Conservation (phyloP, 257 asterid genomes). For the Scutellaria baicalensis region DNA sequence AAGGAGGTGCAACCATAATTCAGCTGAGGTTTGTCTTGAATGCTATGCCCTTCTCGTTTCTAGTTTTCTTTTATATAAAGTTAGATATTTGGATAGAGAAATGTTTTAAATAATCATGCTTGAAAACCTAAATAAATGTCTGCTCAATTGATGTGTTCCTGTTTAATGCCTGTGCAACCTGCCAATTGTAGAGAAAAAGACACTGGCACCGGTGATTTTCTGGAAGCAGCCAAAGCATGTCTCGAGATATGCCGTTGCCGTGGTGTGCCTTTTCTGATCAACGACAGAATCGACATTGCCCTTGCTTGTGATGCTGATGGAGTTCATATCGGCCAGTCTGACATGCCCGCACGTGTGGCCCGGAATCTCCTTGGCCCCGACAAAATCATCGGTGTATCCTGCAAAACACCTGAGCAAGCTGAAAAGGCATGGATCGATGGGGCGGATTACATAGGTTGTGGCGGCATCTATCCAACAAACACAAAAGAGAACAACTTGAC, state of each 20-base stretch:
- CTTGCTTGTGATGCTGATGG: conserved; percentile 94
- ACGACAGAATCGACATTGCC: conserved; percentile 83
- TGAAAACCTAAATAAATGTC: background rate
- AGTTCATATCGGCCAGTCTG: conserved; percentile 89
- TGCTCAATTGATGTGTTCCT: background rate
- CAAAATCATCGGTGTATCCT: conserved; percentile 81
- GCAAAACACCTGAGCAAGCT: conserved; percentile 89
- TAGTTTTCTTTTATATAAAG: background rate
- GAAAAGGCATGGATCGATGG: conserved; percentile 72
- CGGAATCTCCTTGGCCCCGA: conserved; percentile 83
- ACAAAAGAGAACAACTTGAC: conserved; percentile 70
- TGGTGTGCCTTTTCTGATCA: conserved; percentile 67
- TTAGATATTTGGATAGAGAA: background rate
- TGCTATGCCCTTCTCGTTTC: background rate
- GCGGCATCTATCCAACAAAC: conserved; percentile 83
- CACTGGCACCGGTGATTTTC: conserved; percentile 60
- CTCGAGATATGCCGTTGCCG: conserved; percentile 48
- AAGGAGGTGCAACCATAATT: conserved; percentile 91
- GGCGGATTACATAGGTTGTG: conserved; percentile 93
- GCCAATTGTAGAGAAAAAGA: conserved; percentile 68
- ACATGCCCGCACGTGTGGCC: conserved; percentile 67
- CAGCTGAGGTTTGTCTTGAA: conserved; percentile 67
- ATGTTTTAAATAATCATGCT: background rate
- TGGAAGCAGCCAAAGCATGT: conserved; percentile 79
- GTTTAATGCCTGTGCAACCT: background rate